Evolutionary conservation across 163 green algal genomes (phyloP), one percentile per base, ranked within the genome.

Genomic region (Chlorella variabilis): DNA sequence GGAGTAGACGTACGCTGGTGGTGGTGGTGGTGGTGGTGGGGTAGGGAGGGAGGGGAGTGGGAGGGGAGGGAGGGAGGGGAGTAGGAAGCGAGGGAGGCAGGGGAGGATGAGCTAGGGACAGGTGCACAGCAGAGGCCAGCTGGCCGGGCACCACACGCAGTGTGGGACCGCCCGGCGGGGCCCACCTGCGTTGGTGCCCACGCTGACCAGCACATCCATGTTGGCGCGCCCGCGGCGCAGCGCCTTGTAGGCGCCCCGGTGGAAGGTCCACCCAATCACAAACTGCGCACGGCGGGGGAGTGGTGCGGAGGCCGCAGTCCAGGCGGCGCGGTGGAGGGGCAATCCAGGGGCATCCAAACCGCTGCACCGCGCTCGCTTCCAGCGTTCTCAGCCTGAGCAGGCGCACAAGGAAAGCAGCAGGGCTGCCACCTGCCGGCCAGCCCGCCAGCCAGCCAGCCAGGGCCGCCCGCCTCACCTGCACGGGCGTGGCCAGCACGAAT

Each of bases 171-270:
- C n/a, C n/a, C n/a, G n/a, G n/a, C n/a, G n/a, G n/a, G n/a, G n/a
- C n/a, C n/a, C n/a, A n/a, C n/a, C n/a, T n/a, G 95, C 95, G 71
- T 94, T 97, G 48, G 97, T 99, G 65, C 95, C 97, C 65, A 99
- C 88, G 9, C 92, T 93, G 8, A 99, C 93, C 38, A 99, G 91
- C 61, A 99, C 96, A 83, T 99, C 96, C 97, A 99, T 99, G 90
- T 99, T 98, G 70, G 95, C 95, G 63, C 89, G 73, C 27, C 91
- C 86, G n/a, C 83, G 81, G 25, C 76, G 75, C 18, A 97, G 83
- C 13, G 93, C 84, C 21, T 82, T 85, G 62, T 84, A 94, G 3
- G 92, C 92, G 45, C 91, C 93, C 25, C 82, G 76, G 86, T 99
- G 95, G 84, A 99, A 99, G 33, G 94, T 90, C 89, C 88, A 94